Conservation (phyloP, 2,329 filamentous ascomycete species). For the Xylaria sp. region DNA sequence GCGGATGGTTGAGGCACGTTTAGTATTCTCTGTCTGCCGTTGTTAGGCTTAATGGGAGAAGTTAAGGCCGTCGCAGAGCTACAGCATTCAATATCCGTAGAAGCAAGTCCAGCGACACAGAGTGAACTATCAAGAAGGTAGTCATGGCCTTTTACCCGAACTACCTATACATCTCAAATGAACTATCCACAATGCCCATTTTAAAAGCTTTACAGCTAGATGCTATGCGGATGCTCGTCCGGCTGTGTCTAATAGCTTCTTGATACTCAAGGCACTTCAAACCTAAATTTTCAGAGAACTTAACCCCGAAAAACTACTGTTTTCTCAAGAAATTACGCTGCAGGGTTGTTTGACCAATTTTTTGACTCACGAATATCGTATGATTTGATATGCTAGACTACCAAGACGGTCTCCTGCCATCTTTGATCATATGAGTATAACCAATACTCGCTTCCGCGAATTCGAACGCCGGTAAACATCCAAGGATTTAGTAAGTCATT, state of each 20-base stretch:
- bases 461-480: constrained; percentile 8
- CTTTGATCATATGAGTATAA: constrained; percentile 25
- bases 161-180: constrained; percentile 28
- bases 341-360: constrained; percentile 29
- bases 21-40: constrained; percentile 30
- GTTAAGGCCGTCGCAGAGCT: constrained; percentile 25
- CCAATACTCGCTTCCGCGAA: constrained; percentile 13
- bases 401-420: constrained; percentile 19
- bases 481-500: constrained; percentile 17
- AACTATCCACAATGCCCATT: constrained; percentile 30
- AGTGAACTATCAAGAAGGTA: constrained; percentile 24
- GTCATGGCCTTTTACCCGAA: constrained; percentile 34
- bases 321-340: constrained; percentile 28
- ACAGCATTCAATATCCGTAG: constrained; percentile 27
- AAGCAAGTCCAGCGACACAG: constrained; percentile 29
- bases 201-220: constrained; percentile 29
- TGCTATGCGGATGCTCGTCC: constrained; percentile 33
- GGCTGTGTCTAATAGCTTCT: constrained; percentile 29
- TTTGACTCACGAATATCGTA: constrained; percentile 30
- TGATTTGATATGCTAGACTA: constrained; percentile 18
- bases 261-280: constrained; percentile 27
- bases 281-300: constrained; percentile 32
- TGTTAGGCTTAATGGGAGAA: constrained; percentile 27
- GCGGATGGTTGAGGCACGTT: constrained; percentile 29
- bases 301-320: constrained; percentile 10